Conservation (phyloP, 1,284 basidiomycete genomes). For the Ustilago crameri region DNA sequence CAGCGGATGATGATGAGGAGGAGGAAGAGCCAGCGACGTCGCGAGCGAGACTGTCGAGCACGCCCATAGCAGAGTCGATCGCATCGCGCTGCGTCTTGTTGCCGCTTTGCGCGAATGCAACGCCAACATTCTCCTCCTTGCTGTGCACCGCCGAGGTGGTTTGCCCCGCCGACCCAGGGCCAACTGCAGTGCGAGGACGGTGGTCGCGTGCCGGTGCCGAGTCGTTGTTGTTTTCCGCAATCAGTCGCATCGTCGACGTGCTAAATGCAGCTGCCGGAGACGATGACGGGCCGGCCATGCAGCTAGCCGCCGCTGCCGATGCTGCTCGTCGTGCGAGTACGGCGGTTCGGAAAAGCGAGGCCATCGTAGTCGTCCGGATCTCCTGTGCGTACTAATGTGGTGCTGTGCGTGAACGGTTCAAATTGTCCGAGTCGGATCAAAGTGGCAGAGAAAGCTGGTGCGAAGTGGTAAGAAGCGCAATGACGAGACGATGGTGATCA, state of each 20-base stretch:
- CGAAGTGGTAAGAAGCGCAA: no score
- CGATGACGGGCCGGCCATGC: conserved; percentile 16
- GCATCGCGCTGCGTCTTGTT: conserved; percentile 40
- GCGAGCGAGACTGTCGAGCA: conserved; percentile 26
- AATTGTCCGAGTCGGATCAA: no score
- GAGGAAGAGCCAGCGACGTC: conserved; percentile 10
- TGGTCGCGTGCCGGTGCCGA: conserved; percentile 25
- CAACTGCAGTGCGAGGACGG: conserved; percentile 18
- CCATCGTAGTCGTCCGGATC: conserved; percentile 12
- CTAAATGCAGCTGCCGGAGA: conserved; percentile 7
- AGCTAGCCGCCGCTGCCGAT: not conserved
- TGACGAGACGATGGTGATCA: not conserved
- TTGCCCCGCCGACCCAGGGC: conserved; percentile 5
- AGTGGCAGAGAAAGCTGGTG: no score
- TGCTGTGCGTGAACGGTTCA: no score
- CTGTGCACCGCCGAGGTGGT: conserved; percentile 3
- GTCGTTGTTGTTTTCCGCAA: conserved; percentile 39
- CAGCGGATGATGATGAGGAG: not conserved
- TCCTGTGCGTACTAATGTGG: no score
- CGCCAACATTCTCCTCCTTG: conserved; percentile 25
- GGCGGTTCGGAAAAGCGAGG: conserved; percentile 14
- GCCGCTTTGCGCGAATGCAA: not conserved
- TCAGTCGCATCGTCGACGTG: not conserved
- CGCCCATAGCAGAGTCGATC: conserved; percentile 33
- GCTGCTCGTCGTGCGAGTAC: not conserved